Percentiles rank a stretch among this genome's conserved stretches.
Evolutionary conservation across 2,329 filamentous ascomycete species (phyloP).

Genomic region (Lasiodiplodia sp.): DNA sequence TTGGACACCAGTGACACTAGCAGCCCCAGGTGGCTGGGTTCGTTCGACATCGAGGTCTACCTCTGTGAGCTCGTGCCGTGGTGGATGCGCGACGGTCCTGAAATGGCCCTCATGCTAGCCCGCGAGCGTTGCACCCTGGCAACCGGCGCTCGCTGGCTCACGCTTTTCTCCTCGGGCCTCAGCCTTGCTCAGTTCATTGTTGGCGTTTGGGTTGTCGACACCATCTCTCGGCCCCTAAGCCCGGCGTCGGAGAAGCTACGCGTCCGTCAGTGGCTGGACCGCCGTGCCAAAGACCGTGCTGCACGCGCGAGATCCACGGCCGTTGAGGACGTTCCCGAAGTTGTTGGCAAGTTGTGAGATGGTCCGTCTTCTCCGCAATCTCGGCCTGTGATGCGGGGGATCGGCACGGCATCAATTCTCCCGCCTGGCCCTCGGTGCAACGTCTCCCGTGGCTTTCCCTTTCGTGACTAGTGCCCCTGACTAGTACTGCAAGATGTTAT

Average conservation of each 20-base stretch:
- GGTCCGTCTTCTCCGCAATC: conserved; percentile 9
- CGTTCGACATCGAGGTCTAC: conserved; percentile 12
- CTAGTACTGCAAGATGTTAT: not conserved
- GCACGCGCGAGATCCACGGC: not conserved
- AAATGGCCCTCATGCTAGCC: not conserved
- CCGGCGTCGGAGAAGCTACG: not conserved
- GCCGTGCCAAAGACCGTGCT: not conserved
- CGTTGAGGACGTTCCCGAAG: not conserved
- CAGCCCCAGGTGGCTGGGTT: not conserved
- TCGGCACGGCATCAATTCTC: conserved; percentile 1
- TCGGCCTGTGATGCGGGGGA: conserved; percentile 13
- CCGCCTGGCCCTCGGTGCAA: conserved; percentile 18
- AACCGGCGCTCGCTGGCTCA: not conserved
- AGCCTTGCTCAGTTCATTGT: conserved; percentile 6
- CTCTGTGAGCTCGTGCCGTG: conserved; percentile 5
- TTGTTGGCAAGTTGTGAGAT: conserved; percentile 2
- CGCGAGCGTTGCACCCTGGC: not conserved
- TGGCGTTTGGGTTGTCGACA: conserved; percentile 10
- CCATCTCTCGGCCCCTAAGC: not conserved
- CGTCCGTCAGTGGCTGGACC: not conserved
- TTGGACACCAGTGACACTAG: not conserved
- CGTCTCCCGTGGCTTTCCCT: conserved; percentile 2
- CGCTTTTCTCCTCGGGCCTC: not conserved
- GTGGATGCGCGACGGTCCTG: no score
- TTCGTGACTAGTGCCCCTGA: not conserved